Base-by-base conservation (phyloP, 2,329 filamentous ascomycete genomes). In the Gnomoniopsis smithogilvyi region DNA sequence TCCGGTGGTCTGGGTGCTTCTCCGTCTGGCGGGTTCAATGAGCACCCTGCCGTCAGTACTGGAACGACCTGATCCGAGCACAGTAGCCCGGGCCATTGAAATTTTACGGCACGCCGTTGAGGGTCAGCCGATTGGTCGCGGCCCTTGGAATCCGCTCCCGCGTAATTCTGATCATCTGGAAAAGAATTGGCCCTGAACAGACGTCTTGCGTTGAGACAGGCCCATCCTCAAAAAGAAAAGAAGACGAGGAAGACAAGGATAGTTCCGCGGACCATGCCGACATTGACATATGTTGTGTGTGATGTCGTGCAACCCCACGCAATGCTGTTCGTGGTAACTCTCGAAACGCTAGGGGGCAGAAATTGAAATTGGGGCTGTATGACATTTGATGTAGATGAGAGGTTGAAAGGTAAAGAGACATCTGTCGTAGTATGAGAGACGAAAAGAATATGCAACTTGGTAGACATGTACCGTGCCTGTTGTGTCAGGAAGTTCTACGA, bases 201-300 rank as follows among this genome's bases (percentile, higher is more conserved):
- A 14, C 19, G 45, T 41, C 45, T 15, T 17, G 17, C 17, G 34
- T 3, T 6, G 38, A 24, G 19, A 30, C 33, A 4, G 4, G 14
- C 3, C 36, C 36, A 6, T 3, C 4, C 36, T n/a, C 4, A 17
- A 21, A 45, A 19, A 45, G 21, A 4, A 45, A 45, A 45, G 21
- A 6, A 45, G 17, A 11, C 2, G 17, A 45, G 17, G 2, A n/a
- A n/a, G 6, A 19, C 15, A 10, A n/a, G 17, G 17, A 10, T 48
- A 55, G 36, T 26, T 41, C 41, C 51, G 36, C 19, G 48, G 21
- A 59, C 21, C 41, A 38, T 19, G 19, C 22, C 34, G 52, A 36
- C 45, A 15, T 34, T 59, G 47, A 51, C 57, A 59, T 55, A 51
- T 59, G 51, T 51, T 51, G 57, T 59, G 30, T 24, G 22, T 17